phyloP scores from a whole-genome alignment of 805 yeast species.

The Metschnikowia matae region DNA sequence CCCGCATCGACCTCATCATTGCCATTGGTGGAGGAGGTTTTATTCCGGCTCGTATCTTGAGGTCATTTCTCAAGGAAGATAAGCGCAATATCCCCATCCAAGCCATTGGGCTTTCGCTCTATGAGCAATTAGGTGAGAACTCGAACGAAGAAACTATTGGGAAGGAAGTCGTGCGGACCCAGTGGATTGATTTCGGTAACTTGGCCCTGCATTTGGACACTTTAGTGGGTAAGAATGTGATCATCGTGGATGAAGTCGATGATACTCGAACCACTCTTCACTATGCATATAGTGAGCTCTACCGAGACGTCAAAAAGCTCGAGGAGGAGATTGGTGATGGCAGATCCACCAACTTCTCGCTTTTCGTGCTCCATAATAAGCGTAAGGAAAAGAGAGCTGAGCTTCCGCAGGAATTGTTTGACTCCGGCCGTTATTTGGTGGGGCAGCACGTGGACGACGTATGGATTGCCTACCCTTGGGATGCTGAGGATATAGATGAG shows the following conservation, averaged over 20 bases:
- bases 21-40: slow-evolving; percentile 21
- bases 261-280: slow-evolving; percentile 83
- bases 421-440: slow-evolving; percentile 61
- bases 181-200: slow-evolving; percentile 68
- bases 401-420: slow-evolving; percentile 59
- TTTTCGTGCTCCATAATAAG: slow-evolving; percentile 78
- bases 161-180: slow-evolving; percentile 62
- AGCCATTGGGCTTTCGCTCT: slow-evolving; percentile 18
- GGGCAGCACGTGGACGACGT: slow-evolving; percentile 72
- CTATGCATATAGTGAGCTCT: slow-evolving; percentile 70
- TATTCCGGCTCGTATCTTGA: slow-evolving; percentile 18
- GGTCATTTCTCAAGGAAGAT: slow-evolving; percentile 16
- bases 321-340: slow-evolving; percentile 47
- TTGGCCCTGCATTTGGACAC: slow-evolving; percentile 52
- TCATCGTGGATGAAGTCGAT: slow-evolving; percentile 81
- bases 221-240: slow-evolving; percentile 63
- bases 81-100: slow-evolving; percentile 17
- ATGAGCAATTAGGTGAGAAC: slow-evolving; percentile 15
- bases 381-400: slow-evolving; percentile 67
- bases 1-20: slow-evolving; percentile 15
- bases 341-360: slow-evolving; percentile 52
- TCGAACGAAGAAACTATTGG: slow-evolving; percentile 34
- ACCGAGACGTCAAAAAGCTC: slow-evolving; percentile 62
- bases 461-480: slow-evolving; percentile 92
- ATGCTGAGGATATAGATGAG: slow-evolving; percentile 66